phyloP scores from a whole-genome alignment of 2,329 filamentous ascomycete species.

The Myrmaecium sp. region DNA sequence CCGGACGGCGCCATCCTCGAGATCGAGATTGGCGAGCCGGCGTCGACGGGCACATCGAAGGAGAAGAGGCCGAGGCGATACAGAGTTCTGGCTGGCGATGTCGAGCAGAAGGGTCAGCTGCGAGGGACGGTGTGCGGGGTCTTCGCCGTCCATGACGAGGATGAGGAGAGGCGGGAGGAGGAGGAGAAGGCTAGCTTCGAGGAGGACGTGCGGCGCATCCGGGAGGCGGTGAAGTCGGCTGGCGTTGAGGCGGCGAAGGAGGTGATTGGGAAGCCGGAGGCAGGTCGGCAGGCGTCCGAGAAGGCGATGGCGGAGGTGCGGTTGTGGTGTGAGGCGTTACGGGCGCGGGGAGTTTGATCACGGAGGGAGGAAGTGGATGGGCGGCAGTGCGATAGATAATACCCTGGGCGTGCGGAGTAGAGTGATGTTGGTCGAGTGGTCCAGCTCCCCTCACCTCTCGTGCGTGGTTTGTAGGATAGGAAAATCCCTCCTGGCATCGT shows the following conservation, averaged over 20 bases:
- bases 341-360: too few species aligned
- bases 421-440: too few species aligned
- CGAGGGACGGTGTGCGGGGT: too few species aligned
- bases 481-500: too few species aligned
- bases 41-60: slow-evolving; percentile 2
- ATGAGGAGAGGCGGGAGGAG: slow-evolving; percentile 1
- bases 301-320: slow-evolving; percentile 4
- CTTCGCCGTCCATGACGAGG: background rate
- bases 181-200: slow-evolving; percentile 2
- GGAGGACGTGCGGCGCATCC: slow-evolving; percentile 1
- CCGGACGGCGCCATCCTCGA: slow-evolving; percentile 2
- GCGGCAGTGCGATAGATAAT: too few species aligned
- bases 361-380: too few species aligned
- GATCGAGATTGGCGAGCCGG: too few species aligned
- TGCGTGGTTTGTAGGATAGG: too few species aligned
- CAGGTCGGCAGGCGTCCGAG: too few species aligned
- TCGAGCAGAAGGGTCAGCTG: slow-evolving; percentile 3
- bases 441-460: too few species aligned
- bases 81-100: background rate
- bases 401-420: too few species aligned
- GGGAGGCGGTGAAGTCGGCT: slow-evolving; percentile 3
- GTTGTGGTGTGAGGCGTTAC: slow-evolving; percentile 5
- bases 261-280: too few species aligned
- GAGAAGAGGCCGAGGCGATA: slow-evolving; percentile 2
- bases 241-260: slow-evolving; percentile 1